phyloP scores from a whole-genome alignment of 768 basidiomycete species.

The Clavulina sp. region DNA sequence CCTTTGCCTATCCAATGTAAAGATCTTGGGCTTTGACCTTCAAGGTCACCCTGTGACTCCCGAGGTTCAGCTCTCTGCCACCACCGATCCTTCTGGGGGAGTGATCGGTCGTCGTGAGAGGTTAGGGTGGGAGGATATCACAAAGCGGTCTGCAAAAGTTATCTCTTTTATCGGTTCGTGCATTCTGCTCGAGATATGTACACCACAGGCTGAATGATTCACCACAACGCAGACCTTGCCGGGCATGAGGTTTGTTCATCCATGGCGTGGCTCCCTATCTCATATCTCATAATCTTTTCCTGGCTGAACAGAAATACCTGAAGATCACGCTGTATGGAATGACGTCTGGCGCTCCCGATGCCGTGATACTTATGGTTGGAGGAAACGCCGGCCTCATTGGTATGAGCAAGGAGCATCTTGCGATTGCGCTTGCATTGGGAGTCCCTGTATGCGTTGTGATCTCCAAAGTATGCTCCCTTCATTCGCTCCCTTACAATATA shows the following conservation, averaged over 20 bases:
- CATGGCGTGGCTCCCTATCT: conserved; percentile 20
- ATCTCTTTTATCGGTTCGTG: conserved; percentile 72
- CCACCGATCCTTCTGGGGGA: no score
- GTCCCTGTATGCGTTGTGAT: conserved; percentile 89
- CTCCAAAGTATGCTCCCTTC: conserved; percentile 47
- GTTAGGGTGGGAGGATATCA: conserved; percentile 92
- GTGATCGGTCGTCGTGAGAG: conserved; percentile 47
- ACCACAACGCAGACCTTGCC: conserved; percentile 49
- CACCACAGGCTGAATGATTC: not conserved
- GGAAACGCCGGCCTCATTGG: conserved; percentile 81
- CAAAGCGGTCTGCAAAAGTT: conserved; percentile 73
- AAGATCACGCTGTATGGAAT: conserved; percentile 85
- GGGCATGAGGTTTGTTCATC: conserved; percentile 80
- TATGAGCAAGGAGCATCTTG: conserved; percentile 93
- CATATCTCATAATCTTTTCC: not conserved
- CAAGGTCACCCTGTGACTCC: conserved; percentile 68
- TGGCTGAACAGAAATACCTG: conserved; percentile 16
- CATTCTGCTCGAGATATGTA: not conserved
- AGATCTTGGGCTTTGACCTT: conserved; percentile 81
- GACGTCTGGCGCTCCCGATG: conserved; percentile 72
- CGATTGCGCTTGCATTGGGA: conserved; percentile 82
- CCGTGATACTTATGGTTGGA: conserved; percentile 68
- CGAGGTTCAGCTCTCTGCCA: conserved; percentile 18
- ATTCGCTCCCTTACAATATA: not conserved
- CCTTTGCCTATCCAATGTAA: not conserved